A percentile compares a stretch with the other conserved stretches of the same genome.
phyloP scores from a whole-genome alignment of 2,329 filamentous ascomycete species.

The Lachnellula suecica region DNA sequence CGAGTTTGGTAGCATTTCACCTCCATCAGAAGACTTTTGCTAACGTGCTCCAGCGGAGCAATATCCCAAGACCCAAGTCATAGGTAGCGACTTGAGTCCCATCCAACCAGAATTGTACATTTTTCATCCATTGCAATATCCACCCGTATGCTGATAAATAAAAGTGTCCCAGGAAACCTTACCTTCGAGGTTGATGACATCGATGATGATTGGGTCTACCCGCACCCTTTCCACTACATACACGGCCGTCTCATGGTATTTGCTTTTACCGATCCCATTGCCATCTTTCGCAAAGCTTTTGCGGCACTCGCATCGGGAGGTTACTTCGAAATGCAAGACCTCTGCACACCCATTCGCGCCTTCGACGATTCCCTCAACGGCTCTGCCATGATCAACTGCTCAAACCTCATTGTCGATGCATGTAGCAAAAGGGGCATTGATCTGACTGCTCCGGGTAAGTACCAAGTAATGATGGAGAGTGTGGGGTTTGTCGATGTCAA shows the following conservation, averaged over 20 bases:
- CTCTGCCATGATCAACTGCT: constrained; percentile 16
- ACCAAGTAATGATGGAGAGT: constrained; percentile 10
- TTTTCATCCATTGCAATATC: too few relatives aligned
- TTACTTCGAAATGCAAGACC: constrained; percentile 35
- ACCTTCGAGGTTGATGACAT: constrained; percentile 58
- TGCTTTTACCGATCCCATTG: constrained; percentile 53
- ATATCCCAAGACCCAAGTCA: constrained; percentile 28
- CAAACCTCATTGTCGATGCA: neutral
- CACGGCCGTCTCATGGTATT: constrained; percentile 55
- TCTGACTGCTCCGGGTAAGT: constrained; percentile 15
- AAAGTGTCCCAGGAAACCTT: constrained; percentile 65
- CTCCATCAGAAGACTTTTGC: neutral
- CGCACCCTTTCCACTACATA: constrained; percentile 53
- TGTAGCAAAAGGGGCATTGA: neutral
- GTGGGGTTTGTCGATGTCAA: constrained; percentile 24
- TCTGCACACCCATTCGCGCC: constrained; percentile 4
- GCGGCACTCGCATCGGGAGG: constrained; percentile 21
- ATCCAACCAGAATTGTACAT: constrained; percentile 28
- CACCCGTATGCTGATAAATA: neutral
- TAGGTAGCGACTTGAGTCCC: constrained; percentile 30
- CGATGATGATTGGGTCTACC: constrained; percentile 39
- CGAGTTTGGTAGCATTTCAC: constrained; percentile 16
- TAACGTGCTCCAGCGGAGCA: constrained; percentile 22
- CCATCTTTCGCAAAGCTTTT: constrained; percentile 17
- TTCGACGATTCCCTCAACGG: constrained; percentile 11